phyloP scores from a whole-genome alignment of 1,284 basidiomycete species.

The Cryptococcus jaspeensis region DNA sequence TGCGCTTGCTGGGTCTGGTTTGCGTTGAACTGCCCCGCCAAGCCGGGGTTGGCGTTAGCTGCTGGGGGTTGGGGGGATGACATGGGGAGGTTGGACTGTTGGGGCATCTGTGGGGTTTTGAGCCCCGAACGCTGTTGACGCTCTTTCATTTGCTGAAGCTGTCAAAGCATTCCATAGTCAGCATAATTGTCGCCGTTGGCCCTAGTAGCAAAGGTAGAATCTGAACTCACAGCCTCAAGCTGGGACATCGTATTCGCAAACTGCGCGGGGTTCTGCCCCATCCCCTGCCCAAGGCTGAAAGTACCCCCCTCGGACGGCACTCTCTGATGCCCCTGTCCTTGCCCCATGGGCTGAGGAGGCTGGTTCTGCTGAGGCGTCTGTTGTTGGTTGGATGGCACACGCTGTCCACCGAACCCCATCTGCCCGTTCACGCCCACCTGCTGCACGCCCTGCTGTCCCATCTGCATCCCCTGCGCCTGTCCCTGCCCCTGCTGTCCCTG shows the following conservation, averaged over 20 bases:
- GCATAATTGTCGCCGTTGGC: neutral
- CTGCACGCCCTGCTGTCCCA: neutral
- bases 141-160: conserved; percentile 18
- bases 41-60: neutral
- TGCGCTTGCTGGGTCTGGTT: neutral
- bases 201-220: neutral
- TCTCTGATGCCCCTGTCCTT: conserved; percentile 10
- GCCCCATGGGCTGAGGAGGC: conserved; percentile 3
- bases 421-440: conserved; percentile 11
- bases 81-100: conserved; percentile 9
- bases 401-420: conserved; percentile 10
- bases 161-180: neutral
- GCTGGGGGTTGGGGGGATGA: conserved; percentile 14
- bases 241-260: conserved; percentile 13
- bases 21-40: too few relatives aligned
- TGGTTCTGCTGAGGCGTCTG: conserved; percentile 3
- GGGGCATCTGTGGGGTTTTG: conserved; percentile 18
- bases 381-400: conserved; percentile 3
- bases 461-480: neutral
- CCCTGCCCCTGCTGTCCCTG: conserved; percentile 2
- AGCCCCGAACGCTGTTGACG: conserved; percentile 12
- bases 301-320: conserved; percentile 5
- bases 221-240: conserved; percentile 17
- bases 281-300: conserved; percentile 7
- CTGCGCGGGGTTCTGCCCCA: conserved; percentile 8